These are phyloP conservation scores for Salvia hispanica DNA, from an alignment of 257 asterid species.

Conservation along the genomic window DNA sequence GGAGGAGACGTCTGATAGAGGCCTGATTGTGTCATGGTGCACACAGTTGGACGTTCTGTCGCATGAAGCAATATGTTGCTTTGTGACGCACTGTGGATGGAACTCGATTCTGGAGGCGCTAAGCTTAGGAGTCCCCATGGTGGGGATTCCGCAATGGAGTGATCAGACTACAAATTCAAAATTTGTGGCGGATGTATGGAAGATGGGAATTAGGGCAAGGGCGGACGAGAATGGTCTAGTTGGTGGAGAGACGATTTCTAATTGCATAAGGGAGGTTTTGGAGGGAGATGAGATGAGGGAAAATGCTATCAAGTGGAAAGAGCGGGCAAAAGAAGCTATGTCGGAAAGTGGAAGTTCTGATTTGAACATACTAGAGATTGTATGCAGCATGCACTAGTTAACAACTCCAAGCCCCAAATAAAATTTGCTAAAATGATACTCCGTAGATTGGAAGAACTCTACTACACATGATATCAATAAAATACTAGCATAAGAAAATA, in stretches of 20 bases:
- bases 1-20: constrained; percentile 21
- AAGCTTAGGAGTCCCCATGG: constrained; percentile 39
- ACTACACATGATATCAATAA: too few relatives aligned
- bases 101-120: constrained; percentile 39
- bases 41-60: constrained; percentile 38
- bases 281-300: constrained; percentile 27
- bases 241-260: too few relatives aligned
- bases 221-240: too few relatives aligned
- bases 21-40: constrained; percentile 35
- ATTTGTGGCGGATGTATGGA: constrained; percentile 37
- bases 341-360: constrained; percentile 38
- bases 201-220: constrained; percentile 28
- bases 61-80: constrained; percentile 31
- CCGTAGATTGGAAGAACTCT: too few relatives aligned
- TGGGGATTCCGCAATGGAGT: constrained; percentile 38
- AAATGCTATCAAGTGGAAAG: constrained; percentile 34
- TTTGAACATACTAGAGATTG: constrained; percentile 32
- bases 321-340: constrained; percentile 25
- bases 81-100: constrained; percentile 44
- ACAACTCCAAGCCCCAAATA: too few relatives aligned
- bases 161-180: constrained; percentile 36
- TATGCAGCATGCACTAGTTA: background rate
- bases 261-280: constrained; percentile 23
- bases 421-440: too few relatives aligned
- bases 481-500: too few relatives aligned